Conservation (phyloP, 495 filamentous ascomycete species). For the Pseudomonodictys pantanalensis region DNA sequence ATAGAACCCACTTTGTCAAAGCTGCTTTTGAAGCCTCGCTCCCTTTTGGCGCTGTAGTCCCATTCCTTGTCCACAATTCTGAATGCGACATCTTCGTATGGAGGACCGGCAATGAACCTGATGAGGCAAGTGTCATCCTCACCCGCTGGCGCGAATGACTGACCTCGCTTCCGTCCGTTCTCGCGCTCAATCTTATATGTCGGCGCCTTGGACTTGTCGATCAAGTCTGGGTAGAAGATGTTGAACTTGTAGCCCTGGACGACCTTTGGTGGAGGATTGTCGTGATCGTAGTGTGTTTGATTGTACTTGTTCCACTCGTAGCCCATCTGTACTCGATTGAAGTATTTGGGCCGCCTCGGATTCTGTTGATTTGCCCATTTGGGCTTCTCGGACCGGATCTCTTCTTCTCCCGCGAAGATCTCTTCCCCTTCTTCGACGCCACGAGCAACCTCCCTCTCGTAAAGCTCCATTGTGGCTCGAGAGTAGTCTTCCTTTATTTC, state of each 20-base stretch:
- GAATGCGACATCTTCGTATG: slow-evolving; percentile 97
- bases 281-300: slow-evolving; percentile 98
- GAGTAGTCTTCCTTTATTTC: slow-evolving; percentile 82
- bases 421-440: slow-evolving; percentile 93
- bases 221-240: slow-evolving; percentile 98
- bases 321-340: slow-evolving; percentile 98
- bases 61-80: slow-evolving; percentile 98
- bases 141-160: slow-evolving; percentile 92
- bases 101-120: slow-evolving; percentile 90
- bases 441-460: slow-evolving; percentile 88
- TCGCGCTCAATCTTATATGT: slow-evolving; percentile 95
- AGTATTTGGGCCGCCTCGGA: slow-evolving; percentile 91
- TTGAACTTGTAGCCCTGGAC: slow-evolving; percentile 99
- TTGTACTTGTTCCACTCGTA: slow-evolving; percentile 99
- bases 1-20: slow-evolving; percentile 83
- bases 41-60: slow-evolving; percentile 95
- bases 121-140: slow-evolving; percentile 98
- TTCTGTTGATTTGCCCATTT: slow-evolving; percentile 89
- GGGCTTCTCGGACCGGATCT: slow-evolving; percentile 63
- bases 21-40: slow-evolving; percentile 91
- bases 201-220: slow-evolving; percentile 89
- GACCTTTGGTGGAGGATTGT: slow-evolving; percentile 96
- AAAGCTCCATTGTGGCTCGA: slow-evolving; percentile 83
- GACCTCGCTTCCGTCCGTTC: slow-evolving; percentile 78
- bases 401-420: slow-evolving; percentile 90